phyloP scores from a whole-genome alignment of 306 rosid genomes.

The Quillaja saponaria region DNA sequence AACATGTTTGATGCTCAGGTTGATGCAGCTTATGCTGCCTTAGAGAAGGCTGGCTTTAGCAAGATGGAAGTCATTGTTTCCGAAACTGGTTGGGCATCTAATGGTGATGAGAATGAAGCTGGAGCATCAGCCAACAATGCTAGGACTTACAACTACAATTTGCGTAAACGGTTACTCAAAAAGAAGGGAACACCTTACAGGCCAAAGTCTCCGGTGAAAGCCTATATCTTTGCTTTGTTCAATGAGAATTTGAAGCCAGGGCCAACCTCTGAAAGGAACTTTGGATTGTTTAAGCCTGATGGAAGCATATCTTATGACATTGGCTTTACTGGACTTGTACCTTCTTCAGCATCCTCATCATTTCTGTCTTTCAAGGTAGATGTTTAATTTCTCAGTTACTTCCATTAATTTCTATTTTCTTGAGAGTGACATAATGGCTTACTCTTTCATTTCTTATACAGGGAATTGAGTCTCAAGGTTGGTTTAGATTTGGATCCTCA shows the following conservation, averaged over 20 bases:
- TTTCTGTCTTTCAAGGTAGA: constrained; percentile 69
- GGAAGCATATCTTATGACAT: constrained; percentile 88
- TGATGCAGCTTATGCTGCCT: constrained; percentile 83
- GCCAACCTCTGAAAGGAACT: constrained; percentile 89
- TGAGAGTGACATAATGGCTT: too few relatives aligned
- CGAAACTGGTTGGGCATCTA: constrained; percentile 94
- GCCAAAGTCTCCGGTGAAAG: constrained; percentile 63
- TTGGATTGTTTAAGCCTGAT: constrained; percentile 86
- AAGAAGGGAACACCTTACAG: constrained; percentile 87
- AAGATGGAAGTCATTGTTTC: constrained; percentile 81
- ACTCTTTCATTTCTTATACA: too few relatives aligned
- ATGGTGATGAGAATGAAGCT: constrained; percentile 67
- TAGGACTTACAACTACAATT: constrained; percentile 58
- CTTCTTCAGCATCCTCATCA: constrained; percentile 71
- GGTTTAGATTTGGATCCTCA: constrained; percentile 42
- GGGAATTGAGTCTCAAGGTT: constrained; percentile 31
- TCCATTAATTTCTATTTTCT: too few relatives aligned
- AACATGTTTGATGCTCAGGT: constrained; percentile 86
- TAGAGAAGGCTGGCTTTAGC: constrained; percentile 71
- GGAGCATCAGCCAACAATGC: constrained; percentile 68
- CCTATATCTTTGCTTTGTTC: constrained; percentile 84
- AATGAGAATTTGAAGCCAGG: constrained; percentile 90
- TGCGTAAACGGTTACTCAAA: constrained; percentile 60
- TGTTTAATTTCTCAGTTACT: not conserved
- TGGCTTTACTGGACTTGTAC: constrained; percentile 75